Conservation (phyloP, 805 yeast genomes). For the Yamadazyma ubonensis region DNA sequence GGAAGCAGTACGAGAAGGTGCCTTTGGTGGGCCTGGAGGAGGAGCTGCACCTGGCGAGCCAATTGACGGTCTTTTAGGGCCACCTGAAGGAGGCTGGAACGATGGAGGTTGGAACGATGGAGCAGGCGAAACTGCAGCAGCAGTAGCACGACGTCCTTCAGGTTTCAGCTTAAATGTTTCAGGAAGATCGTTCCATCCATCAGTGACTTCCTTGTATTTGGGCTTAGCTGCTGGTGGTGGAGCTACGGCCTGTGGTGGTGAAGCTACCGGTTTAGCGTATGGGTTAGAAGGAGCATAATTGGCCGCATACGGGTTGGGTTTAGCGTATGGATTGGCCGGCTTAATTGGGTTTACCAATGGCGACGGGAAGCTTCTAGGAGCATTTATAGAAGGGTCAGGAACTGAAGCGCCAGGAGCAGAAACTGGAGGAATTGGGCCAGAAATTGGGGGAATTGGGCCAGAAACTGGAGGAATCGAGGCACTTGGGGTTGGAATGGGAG, state of each 20-base stretch:
- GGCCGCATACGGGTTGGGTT: too few relatives aligned
- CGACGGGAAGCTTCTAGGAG: conserved; percentile 5
- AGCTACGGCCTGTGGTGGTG: conserved; percentile 18
- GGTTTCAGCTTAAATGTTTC: conserved; percentile 44
- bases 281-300: too few relatives aligned
- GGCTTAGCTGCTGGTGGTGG: conserved; percentile 25
- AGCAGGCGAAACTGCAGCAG: conserved; percentile 33
- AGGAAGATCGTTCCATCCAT: conserved; percentile 75
- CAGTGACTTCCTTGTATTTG: conserved; percentile 46
- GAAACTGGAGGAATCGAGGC: too few relatives aligned
- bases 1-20: conserved; percentile 27
- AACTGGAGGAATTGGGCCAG: conserved; percentile 3
- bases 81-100: conserved; percentile 14
- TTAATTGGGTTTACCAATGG: not conserved
- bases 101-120: conserved; percentile 17
- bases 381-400: too few relatives aligned
- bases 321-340: too few relatives aligned
- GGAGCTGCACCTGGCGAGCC: conserved; percentile 4
- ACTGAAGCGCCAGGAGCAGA: not conserved
- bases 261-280: conserved; percentile 1
- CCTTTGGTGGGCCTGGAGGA: conserved; percentile 18
- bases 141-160: conserved; percentile 44
- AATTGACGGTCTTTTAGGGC: conserved; percentile 20
- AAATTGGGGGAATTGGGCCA: not conserved
- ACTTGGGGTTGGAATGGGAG: conserved; percentile 7